Evolutionary conservation across 257 asterid species (phyloP).

Genomic region (Perilla frutescens): DNA sequence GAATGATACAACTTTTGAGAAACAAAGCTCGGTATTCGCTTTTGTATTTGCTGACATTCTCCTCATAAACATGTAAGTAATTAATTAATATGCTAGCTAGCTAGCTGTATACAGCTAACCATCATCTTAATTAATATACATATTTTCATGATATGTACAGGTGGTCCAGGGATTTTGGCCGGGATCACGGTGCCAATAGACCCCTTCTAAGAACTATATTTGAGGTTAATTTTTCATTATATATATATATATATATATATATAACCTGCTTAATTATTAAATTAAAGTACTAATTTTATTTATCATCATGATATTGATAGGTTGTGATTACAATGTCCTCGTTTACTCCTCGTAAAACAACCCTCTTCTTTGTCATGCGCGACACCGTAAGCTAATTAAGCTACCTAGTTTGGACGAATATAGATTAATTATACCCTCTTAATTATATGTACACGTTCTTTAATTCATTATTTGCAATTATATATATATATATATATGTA

Average conservation of each 20-base stretch:
- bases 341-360: slow-evolving; percentile 58
- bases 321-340: slow-evolving; percentile 50
- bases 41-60: slow-evolving; percentile 57
- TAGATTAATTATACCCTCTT: background rate
- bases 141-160: slow-evolving; percentile 35
- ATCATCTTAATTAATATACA: no score
- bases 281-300: background rate
- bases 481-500: slow-evolving; percentile 4
- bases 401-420: background rate
- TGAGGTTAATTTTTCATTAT: slow-evolving; percentile 56
- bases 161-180: slow-evolving; percentile 96
- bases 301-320: slow-evolving; percentile 24
- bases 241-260: background rate
- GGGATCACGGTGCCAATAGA: slow-evolving; percentile 86
- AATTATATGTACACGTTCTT: background rate
- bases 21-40: slow-evolving; percentile 64
- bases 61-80: slow-evolving; percentile 61
- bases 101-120: no score
- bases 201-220: slow-evolving; percentile 88
- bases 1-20: slow-evolving; percentile 64
- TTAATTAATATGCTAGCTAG: no score
- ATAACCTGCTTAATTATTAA: background rate
- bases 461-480: background rate
- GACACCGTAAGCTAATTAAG: slow-evolving; percentile 55
- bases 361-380: slow-evolving; percentile 63